A percentile compares a stretch with the other conserved stretches of the same genome.
phyloP scores from a whole-genome alignment of 371 early-diverging fungal species.

The Homolaphlyctis polyrhiza region DNA sequence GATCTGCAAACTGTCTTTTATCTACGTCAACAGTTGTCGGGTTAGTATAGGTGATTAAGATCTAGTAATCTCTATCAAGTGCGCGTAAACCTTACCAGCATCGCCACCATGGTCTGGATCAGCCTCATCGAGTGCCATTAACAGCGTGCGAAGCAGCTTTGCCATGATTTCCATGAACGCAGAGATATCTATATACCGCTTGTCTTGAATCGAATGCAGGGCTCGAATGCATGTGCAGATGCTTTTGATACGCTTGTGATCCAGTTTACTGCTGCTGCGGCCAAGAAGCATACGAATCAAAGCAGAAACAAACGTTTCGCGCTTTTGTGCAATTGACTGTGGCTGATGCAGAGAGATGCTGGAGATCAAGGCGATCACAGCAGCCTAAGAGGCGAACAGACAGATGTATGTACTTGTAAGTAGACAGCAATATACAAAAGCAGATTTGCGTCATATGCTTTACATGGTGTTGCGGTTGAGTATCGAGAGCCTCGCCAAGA shows the following conservation, averaged over 20 bases:
- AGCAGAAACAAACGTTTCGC: background rate
- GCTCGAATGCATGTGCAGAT: background rate
- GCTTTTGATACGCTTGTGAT: background rate
- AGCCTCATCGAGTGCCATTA: too few relatives aligned
- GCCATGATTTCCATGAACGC: background rate
- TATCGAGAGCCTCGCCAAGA: background rate
- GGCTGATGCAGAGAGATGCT: background rate
- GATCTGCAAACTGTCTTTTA: too few relatives aligned
- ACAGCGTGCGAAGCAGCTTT: background rate
- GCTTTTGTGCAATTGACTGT: background rate
- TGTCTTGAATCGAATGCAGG: background rate
- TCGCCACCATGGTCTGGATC: too few relatives aligned
- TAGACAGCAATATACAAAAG: background rate
- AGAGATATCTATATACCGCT: background rate
- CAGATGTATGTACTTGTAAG: background rate
- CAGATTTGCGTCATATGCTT: background rate
- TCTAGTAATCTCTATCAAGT: too few relatives aligned
- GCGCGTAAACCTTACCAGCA: too few relatives aligned
- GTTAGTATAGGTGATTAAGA: too few relatives aligned
- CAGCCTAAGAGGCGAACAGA: background rate
- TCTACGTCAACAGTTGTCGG: too few relatives aligned
- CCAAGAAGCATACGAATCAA: background rate
- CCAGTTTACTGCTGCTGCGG: background rate
- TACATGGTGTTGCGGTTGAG: background rate
- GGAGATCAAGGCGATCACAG: background rate